Conservation (phyloP, 164 flowering plant species). For the Protea cynaroides region DNA sequence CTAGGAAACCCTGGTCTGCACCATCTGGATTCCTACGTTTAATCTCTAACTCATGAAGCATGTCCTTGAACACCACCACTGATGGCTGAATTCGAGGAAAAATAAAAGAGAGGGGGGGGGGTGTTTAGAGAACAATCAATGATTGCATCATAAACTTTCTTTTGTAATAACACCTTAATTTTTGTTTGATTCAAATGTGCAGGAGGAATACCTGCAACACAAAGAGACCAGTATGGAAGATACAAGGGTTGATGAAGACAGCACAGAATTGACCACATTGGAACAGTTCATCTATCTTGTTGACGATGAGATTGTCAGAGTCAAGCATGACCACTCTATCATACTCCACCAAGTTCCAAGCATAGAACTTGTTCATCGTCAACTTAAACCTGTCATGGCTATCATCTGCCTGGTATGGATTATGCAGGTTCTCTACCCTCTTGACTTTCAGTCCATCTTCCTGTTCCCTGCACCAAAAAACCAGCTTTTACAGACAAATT, state of each 20-base stretch:
- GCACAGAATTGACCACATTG: conserved; percentile 98
- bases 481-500: too few species aligned
- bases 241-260: conserved; percentile 96
- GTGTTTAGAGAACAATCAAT: too few species aligned
- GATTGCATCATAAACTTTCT: too few species aligned
- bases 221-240: conserved; percentile 97
- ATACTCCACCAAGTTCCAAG: conserved; percentile 79
- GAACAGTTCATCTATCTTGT: conserved; percentile 82
- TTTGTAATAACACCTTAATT: neutral
- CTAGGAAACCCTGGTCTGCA: conserved; percentile 91
- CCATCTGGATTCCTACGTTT: conserved; percentile 71
- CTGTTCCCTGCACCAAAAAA: conserved; percentile 42
- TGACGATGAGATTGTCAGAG: conserved; percentile 84
- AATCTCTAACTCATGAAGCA: conserved; percentile 58
- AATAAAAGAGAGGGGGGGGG: too few species aligned
- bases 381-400: conserved; percentile 56
- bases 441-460: conserved; percentile 94
- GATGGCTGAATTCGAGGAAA: conserved; percentile 62
- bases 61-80: conserved; percentile 58
- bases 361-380: conserved; percentile 90
- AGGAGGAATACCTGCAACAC: conserved; percentile 67
- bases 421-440: conserved; percentile 68
- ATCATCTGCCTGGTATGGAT: conserved; percentile 65
- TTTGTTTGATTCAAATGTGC: too few species aligned
- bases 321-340: conserved; percentile 96